A percentile compares a stretch with the other conserved stretches of the same genome.
Evolutionary conservation across 2,329 filamentous ascomycete species (phyloP).

Genomic region (Trichophyton rubrum): DNA sequence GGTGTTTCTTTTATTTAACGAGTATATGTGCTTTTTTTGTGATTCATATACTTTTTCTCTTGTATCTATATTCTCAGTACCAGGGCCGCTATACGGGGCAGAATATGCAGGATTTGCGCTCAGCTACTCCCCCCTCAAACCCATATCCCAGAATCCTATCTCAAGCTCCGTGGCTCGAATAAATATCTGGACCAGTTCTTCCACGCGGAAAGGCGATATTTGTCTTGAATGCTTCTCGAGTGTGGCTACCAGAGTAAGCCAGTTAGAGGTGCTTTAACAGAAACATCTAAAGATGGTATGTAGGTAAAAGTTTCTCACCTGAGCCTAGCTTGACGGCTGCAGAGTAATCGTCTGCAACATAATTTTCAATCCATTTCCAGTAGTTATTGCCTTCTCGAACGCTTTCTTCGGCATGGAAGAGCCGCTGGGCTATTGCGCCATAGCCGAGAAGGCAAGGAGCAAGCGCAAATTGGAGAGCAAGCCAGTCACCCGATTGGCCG

Average conservation of each 20-base stretch:
- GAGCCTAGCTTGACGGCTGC: constrained; percentile 58
- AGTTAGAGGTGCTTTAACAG: constrained; percentile 8
- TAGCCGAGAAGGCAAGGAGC: constrained; percentile 88
- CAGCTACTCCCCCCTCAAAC: constrained; percentile 23
- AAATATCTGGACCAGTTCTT: constrained; percentile 74
- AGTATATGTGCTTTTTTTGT: too few species aligned
- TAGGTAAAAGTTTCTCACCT: constrained; percentile 38
- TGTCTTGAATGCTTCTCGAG: constrained; percentile 62
- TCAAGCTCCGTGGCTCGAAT: constrained; percentile 74
- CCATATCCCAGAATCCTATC: constrained; percentile 64
- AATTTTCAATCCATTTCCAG: constrained; percentile 86
- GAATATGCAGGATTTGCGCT: not conserved
- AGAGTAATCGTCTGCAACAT: constrained; percentile 66
- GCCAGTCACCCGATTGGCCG: constrained; percentile 75
- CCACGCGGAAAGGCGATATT: constrained; percentile 62
- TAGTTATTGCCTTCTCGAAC: constrained; percentile 56
- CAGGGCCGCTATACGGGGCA: not conserved
- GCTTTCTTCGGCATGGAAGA: constrained; percentile 52
- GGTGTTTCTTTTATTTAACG: too few species aligned
- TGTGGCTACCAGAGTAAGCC: constrained; percentile 40
- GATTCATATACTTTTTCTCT: too few species aligned
- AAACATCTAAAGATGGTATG: not conserved
- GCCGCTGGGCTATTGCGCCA: constrained; percentile 59
- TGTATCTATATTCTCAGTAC: too few species aligned
- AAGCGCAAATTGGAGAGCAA: constrained; percentile 72